A percentile compares a stretch with the other conserved stretches of the same genome.
These are phyloP conservation scores for Pseudogymnoascus sp. DNA, from an alignment of 2,329 filamentous ascomycete genomes.

Conservation along the genomic window DNA sequence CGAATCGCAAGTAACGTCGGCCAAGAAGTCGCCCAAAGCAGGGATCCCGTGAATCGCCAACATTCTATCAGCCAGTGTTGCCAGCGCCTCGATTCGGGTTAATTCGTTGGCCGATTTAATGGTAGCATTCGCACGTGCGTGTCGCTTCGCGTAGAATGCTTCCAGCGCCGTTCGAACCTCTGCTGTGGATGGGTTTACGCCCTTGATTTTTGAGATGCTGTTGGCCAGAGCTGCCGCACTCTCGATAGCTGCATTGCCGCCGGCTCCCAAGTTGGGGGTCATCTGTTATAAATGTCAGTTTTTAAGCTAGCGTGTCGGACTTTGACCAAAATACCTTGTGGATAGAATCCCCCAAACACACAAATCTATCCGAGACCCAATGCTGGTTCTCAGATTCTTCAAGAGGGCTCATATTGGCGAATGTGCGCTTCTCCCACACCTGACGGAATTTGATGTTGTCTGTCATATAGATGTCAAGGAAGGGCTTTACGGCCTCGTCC, in stretches of 20 bases:
- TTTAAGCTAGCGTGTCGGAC: not conserved
- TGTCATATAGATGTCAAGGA: constrained; percentile 10
- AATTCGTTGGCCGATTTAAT: constrained; percentile 20
- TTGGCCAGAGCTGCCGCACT: constrained; percentile 32
- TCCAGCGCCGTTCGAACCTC: constrained; percentile 10
- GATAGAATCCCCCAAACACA: constrained; percentile 22
- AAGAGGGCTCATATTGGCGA: constrained; percentile 13
- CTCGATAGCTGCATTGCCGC: constrained; percentile 36
- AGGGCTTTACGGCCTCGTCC: constrained; percentile 12
- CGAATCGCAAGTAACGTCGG: constrained; percentile 18
- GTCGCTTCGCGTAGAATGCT: constrained; percentile 18
- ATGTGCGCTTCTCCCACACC: constrained; percentile 13
- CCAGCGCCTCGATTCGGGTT: constrained; percentile 20
- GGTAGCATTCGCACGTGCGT: constrained; percentile 18
- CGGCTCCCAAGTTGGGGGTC: constrained; percentile 32
- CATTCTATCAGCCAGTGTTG: constrained; percentile 15
- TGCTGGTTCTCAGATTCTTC: constrained; percentile 19
- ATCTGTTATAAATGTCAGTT: constrained; percentile 10
- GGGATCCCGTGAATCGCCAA: constrained; percentile 19
- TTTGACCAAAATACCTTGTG: constrained; percentile 25
- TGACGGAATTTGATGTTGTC: constrained; percentile 15
- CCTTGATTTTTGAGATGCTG: constrained; percentile 7
- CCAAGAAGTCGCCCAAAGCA: constrained; percentile 18
- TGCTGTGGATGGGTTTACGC: not conserved
- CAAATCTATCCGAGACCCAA: constrained; percentile 21